A percentile compares a stretch with the other conserved stretches of the same genome.
phyloP scores from a whole-genome alignment of 2,329 filamentous ascomycete species.

The Fusarium pseudocircinatum region DNA sequence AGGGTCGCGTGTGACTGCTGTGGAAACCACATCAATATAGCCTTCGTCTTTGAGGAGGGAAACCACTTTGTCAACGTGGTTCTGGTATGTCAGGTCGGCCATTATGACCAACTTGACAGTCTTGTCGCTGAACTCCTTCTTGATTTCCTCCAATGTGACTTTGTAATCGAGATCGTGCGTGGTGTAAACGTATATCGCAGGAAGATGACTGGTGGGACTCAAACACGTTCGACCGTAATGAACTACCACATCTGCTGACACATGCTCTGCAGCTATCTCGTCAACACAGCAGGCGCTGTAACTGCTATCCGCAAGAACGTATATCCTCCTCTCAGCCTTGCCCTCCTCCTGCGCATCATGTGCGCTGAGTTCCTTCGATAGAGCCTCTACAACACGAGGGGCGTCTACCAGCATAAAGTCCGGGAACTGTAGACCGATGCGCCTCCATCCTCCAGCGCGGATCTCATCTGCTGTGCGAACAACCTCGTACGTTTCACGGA shows the following conservation, averaged over 20 bases:
- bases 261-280: conserved; percentile 94
- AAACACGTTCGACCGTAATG: conserved; percentile 95
- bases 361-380: conserved; percentile 42
- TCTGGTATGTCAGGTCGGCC: conserved; percentile 88
- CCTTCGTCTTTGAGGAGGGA: conserved; percentile 66
- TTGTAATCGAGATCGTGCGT: conserved; percentile 72
- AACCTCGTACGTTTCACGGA: conserved; percentile 85
- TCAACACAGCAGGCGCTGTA: conserved; percentile 98
- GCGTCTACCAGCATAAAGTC: conserved; percentile 92
- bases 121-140: conserved; percentile 72
- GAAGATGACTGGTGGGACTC: conserved; percentile 86
- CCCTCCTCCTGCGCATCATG: conserved; percentile 15
- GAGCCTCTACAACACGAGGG: conserved; percentile 76
- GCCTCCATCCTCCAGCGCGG: conserved; percentile 72
- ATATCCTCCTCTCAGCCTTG: conserved; percentile 60
- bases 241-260: conserved; percentile 87
- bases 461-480: conserved; percentile 82
- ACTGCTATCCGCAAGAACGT: conserved; percentile 92
- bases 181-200: conserved; percentile 93
- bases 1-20: conserved; percentile 80
- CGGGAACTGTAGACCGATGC: conserved; percentile 93
- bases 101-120: conserved; percentile 77
- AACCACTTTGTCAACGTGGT: conserved; percentile 72
- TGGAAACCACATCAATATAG: conserved; percentile 76
- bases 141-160: conserved; percentile 67